These are phyloP conservation scores for Crepidotus variabilis DNA, from an alignment of 768 basidiomycete genomes.

Conservation along the genomic window DNA sequence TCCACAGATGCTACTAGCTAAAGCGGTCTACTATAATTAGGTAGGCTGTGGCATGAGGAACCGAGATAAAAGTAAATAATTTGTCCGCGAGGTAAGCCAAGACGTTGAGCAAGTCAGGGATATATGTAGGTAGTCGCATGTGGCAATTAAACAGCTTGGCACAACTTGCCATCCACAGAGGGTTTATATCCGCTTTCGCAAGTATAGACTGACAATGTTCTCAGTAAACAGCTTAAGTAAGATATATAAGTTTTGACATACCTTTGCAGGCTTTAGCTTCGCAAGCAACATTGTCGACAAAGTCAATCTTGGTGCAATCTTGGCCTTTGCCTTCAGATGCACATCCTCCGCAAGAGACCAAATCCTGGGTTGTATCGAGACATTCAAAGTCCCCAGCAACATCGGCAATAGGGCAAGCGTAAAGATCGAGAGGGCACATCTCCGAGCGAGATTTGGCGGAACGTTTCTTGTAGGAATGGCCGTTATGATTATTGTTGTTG, in stretches of 20 bases:
- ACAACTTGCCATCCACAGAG: constrained; percentile 38
- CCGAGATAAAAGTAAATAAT: neutral
- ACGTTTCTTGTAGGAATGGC: constrained; percentile 28
- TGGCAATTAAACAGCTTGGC: constrained; percentile 21
- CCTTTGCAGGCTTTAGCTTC: constrained; percentile 48
- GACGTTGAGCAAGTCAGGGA: no score
- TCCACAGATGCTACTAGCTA: neutral
- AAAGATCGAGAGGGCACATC: constrained; percentile 50
- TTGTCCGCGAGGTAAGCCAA: neutral
- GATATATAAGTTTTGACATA: constrained; percentile 46
- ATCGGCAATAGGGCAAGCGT: constrained; percentile 54
- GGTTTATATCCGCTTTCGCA: constrained; percentile 10
- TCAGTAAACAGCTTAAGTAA: constrained; percentile 45
- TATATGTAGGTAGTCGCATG: no score
- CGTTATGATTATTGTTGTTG: constrained; percentile 14
- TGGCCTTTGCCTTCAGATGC: constrained; percentile 55
- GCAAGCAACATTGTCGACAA: constrained; percentile 72
- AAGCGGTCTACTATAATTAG: neutral
- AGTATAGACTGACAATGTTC: neutral
- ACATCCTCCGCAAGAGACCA: constrained; percentile 78
- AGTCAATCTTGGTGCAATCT: constrained; percentile 67
- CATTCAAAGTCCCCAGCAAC: constrained; percentile 52
- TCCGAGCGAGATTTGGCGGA: constrained; percentile 19
- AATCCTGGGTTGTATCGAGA: constrained; percentile 57
- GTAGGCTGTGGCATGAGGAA: neutral